These are phyloP conservation scores for Trametes sanguinea DNA, from an alignment of 768 basidiomycete species.

Conservation along the genomic window DNA sequence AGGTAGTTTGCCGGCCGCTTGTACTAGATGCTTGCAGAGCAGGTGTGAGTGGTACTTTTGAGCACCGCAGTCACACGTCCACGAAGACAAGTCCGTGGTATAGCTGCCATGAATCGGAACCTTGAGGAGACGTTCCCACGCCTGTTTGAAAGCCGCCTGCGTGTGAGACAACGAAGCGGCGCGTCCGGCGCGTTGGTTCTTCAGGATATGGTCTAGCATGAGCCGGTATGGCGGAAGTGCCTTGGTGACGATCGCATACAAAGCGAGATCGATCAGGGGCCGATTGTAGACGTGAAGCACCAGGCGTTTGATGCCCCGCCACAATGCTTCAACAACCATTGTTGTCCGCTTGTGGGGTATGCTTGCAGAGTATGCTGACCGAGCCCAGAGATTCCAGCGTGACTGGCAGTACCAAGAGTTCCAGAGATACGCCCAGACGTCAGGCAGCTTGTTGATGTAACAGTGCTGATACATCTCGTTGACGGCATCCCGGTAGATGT, in stretches of 20 bases:
- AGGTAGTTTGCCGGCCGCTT: conserved; percentile 23
- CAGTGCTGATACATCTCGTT: conserved; percentile 37
- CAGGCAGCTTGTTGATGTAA: conserved; percentile 23
- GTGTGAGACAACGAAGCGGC: background rate
- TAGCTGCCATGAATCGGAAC: conserved; percentile 10
- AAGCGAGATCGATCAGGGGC: background rate
- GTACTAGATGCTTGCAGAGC: conserved; percentile 39
- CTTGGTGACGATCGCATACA: background rate
- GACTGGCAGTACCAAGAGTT: conserved; percentile 33
- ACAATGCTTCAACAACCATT: background rate
- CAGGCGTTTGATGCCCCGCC: background rate
- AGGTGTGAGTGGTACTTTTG: conserved; percentile 33
- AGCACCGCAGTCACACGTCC: conserved; percentile 35
- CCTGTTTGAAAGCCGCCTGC: background rate
- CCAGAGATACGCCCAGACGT: conserved; percentile 36
- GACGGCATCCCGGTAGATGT: conserved; percentile 33
- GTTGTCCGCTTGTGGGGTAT: conserved; percentile 1
- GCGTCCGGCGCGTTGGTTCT: background rate
- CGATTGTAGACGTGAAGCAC: background rate
- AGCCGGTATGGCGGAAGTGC: background rate
- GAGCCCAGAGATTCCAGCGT: conserved; percentile 31
- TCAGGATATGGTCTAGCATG: background rate
- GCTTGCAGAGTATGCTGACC: conserved; percentile 15
- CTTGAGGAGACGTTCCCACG: background rate
- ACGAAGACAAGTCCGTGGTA: conserved; percentile 22